These are phyloP conservation scores for Neofusicoccum kwambonambiense DNA, from an alignment of 2,329 filamentous ascomycete genomes.

Conservation along the genomic window DNA sequence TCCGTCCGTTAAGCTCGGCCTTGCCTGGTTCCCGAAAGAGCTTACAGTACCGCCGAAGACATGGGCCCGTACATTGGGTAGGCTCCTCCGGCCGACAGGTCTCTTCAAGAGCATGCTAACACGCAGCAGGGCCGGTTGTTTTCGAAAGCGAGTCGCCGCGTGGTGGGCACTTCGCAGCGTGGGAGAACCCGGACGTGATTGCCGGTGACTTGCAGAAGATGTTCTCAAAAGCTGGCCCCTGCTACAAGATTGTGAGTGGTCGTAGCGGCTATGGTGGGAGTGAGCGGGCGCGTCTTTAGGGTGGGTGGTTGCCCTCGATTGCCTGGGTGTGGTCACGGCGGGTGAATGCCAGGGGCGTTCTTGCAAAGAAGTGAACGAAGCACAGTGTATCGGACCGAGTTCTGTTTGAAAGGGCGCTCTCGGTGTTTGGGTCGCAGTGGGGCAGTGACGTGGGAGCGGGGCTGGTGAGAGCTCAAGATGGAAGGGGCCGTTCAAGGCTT, in stretches of 20 bases:
- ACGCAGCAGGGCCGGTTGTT: slow-evolving; percentile 49
- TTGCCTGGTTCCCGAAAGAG: slow-evolving; percentile 60
- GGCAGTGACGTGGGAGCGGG: neutral
- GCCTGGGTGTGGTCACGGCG: too few relatives aligned
- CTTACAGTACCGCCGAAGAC: slow-evolving; percentile 53
- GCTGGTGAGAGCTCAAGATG: neutral
- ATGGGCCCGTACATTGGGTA: slow-evolving; percentile 59
- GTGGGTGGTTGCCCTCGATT: neutral
- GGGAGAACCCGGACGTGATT: slow-evolving; percentile 56
- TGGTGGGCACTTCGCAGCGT: slow-evolving; percentile 63
- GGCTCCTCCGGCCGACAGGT: neutral
- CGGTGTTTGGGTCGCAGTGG: neutral
- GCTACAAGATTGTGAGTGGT: slow-evolving; percentile 12
- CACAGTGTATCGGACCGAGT: too few relatives aligned
- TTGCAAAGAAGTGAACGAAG: too few relatives aligned
- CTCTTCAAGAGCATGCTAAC: neutral
- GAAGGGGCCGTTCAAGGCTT: neutral
- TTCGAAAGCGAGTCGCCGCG: slow-evolving; percentile 52
- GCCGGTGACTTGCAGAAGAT: slow-evolving; percentile 56
- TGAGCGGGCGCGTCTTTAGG: slow-evolving; percentile 2
- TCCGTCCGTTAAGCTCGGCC: slow-evolving; percentile 49
- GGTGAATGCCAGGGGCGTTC: too few relatives aligned
- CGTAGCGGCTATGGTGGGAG: slow-evolving; percentile 5
- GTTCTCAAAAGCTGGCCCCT: slow-evolving; percentile 33
- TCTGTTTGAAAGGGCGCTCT: too few relatives aligned